Evolutionary conservation across 2,329 filamentous ascomycete genomes (phyloP), one percentile per base, ranked within the genome.

Genomic region (Fusarium secorum): DNA sequence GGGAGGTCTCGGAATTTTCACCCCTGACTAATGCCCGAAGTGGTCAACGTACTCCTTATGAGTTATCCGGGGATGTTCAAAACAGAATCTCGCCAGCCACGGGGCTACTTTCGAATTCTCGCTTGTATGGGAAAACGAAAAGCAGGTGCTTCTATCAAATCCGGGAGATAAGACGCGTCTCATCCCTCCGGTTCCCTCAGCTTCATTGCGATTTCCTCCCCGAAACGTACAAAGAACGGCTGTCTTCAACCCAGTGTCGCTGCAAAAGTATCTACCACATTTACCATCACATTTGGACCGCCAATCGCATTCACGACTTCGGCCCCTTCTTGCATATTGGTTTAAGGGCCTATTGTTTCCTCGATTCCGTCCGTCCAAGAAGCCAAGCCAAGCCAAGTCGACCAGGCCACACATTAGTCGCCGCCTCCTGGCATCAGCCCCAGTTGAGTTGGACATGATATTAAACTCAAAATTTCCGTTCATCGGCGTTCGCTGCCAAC

Each of bases 1-100:
- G 82, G 6, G 89, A 88, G 45, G 95, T 85, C 7, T 87, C 84
- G 56, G 87, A 88, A 4, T 86, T 28, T 84, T 85, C 8, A 87
- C 83, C 48, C 83, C 81, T 81, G 81, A 85, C 93, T 93, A 96
- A 74, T 88, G 86, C 18, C 90, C 90, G 80, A 96, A 94, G 81
- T 96, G 93, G 79, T 95, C 93, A 52, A 89, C 45, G 17, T 22
- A 24, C 24, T 48, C 45, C 18, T 11, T 2, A 10, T 18, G 22
- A 32, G n/a, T 22, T 4, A 30, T 17, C 45, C 26, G 8, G 15
- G 26, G 28, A 18, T 32, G 28, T 18, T 48, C 28, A 11, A 48
- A n/a, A 22, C 4, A 14, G 45, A 22, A 22, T 32, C 28, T 32
- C 28, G 28, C 20, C 45, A 48, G 45, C 11, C 28, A 22, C 28